Evolutionary conservation across 1,284 basidiomycete genomes (phyloP).

Genomic region (Ceratobasidium sp.): DNA sequence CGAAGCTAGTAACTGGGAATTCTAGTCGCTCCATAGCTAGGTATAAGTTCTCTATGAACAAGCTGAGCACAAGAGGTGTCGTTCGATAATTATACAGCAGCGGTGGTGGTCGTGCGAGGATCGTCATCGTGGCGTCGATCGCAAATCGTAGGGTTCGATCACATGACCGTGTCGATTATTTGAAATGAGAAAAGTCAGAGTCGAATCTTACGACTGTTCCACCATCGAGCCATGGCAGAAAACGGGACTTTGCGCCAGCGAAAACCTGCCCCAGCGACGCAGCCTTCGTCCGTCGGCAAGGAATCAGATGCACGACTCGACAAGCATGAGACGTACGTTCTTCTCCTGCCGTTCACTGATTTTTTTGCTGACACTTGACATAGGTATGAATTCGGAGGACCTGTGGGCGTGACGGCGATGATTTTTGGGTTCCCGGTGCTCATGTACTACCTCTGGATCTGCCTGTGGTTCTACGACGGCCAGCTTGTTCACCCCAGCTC

Average conservation of each 20-base stretch:
- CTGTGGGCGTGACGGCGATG: slow-evolving; percentile 90
- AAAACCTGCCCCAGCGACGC: slow-evolving; percentile 5
- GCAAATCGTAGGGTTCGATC: slow-evolving; percentile 32
- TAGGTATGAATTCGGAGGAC: slow-evolving; percentile 97
- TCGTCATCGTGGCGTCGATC: too few relatives aligned
- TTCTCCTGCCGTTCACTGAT: background rate
- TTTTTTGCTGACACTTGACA: background rate
- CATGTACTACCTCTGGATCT: slow-evolving; percentile 99
- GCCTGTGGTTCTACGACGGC: slow-evolving; percentile 96
- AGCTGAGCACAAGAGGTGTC: too few relatives aligned
- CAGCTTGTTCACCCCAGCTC: slow-evolving; percentile 81
- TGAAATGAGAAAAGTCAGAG: slow-evolving; percentile 22
- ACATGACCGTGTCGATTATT: slow-evolving; percentile 31
- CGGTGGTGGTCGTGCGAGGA: too few relatives aligned
- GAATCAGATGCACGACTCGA: slow-evolving; percentile 31
- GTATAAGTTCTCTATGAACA: too few relatives aligned
- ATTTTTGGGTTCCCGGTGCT: slow-evolving; percentile 94
- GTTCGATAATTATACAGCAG: too few relatives aligned
- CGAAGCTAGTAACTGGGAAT: too few relatives aligned
- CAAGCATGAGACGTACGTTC: slow-evolving; percentile 33
- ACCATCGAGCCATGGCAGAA: slow-evolving; percentile 14
- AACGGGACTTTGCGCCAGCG: slow-evolving; percentile 25
- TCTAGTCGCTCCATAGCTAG: too few relatives aligned
- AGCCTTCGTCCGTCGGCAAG: slow-evolving; percentile 22
- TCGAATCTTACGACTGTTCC: slow-evolving; percentile 18